phyloP scores from a whole-genome alignment of 352 stramenopile genomes.

The Globisporangium parvum region DNA sequence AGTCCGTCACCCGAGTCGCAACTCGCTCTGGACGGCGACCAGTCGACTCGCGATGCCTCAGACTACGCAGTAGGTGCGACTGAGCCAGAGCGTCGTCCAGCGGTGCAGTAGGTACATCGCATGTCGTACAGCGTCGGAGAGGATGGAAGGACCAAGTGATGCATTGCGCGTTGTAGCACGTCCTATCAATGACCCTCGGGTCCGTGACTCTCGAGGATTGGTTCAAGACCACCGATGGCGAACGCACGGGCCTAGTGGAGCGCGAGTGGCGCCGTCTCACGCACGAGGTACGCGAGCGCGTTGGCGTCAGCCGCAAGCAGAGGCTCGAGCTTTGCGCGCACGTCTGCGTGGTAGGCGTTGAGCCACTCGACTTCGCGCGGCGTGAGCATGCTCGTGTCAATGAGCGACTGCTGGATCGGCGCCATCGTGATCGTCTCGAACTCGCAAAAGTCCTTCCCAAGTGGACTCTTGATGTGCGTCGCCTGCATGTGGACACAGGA shows the following conservation, averaged over 20 bases:
- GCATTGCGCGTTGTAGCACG: no score
- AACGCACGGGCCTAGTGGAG: background rate
- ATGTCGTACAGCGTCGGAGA: no score
- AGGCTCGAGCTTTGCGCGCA: constrained; percentile 90
- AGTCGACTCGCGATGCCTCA: background rate
- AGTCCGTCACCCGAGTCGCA: constrained; percentile 28
- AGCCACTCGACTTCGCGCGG: constrained; percentile 93
- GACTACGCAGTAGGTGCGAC: background rate
- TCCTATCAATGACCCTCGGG: background rate
- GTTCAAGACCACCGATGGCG: background rate
- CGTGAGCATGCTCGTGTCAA: constrained; percentile 91
- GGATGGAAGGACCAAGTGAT: background rate
- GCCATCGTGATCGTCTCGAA: constrained; percentile 98
- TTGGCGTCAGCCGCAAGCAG: constrained; percentile 65
- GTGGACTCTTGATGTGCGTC: constrained; percentile 49
- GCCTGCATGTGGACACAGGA: constrained; percentile 17
- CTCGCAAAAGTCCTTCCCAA: constrained; percentile 89
- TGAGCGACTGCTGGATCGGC: constrained; percentile 97
- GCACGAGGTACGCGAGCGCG: constrained; percentile 70
- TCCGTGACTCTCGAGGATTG: no score
- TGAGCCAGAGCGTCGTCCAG: no score
- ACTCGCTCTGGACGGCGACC: background rate
- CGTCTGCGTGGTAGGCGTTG: constrained; percentile 90
- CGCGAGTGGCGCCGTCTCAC: constrained; percentile 59
- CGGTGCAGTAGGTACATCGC: no score